Base-by-base conservation (phyloP, 2,329 filamentous ascomycete species). In the Tolypocladium amazonense region DNA sequence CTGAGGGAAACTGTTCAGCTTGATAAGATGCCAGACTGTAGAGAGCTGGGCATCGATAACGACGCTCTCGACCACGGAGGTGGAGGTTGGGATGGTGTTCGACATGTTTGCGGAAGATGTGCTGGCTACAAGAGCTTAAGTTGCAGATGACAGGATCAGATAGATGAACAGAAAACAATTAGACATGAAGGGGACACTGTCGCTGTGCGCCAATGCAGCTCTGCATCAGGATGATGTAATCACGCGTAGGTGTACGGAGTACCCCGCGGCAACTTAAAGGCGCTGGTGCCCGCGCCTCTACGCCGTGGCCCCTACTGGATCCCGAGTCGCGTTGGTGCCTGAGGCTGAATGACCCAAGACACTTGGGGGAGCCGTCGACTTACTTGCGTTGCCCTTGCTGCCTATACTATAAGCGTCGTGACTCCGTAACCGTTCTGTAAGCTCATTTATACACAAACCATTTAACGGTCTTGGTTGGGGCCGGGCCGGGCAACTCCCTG, bases 11-110 rank as follows among this genome's bases (percentile, higher is more conserved):
- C 86, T 79, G 72, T 84, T 81, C 45, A 89, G 83, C 80, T 89
- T 89, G 82, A 89, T 86, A 68, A 84, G 78, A 77, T 89, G 87
- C 87, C 87, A 90, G 71, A 89, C 86, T 65, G 82, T 73, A 68
- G 80, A 80, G 71, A 89, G 81, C 39, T 83, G 82, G 43, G 86
- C 86, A 66, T 83, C 79, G 74, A 90, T 88, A 73, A 90, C 85
- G 69, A 83, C 80, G 59, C 81, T 85, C 76, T 88, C 86, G 66
- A 79, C 76, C 68, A 88, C 84, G 33, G 82, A 86, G 67, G 84
- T 87, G 61, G 84, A 84, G 50, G 86, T 88, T 62, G 86, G 86
- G 70, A 88, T 88, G 58, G 69, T 37, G 45, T 4, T 27, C 15
- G 45, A 27, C 45, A 47, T 47, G 23, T 27, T 47, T 14, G 41